Conservation (phyloP, 257 asterid genomes). For the Solanum chaucha region DNA sequence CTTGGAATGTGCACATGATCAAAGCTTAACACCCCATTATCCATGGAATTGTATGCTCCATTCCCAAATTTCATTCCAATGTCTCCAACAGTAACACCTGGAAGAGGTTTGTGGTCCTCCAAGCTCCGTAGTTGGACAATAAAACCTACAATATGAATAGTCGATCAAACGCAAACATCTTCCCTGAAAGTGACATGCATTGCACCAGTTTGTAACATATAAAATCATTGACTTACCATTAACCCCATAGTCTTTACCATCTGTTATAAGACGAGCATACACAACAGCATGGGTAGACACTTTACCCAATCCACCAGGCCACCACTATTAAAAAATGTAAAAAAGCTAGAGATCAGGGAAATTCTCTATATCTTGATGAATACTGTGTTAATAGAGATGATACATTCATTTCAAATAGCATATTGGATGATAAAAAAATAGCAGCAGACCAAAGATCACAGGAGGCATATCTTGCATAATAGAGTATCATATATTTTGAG, state of each 20-base stretch:
- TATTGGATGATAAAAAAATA: neutral
- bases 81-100: conserved; percentile 88
- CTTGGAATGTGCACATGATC: conserved; percentile 93
- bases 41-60: conserved; percentile 97
- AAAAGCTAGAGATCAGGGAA: conserved; percentile 5
- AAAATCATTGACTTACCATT: conserved; percentile 45
- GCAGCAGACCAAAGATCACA: neutral
- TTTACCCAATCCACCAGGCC: conserved; percentile 99
- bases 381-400: neutral
- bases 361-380: neutral
- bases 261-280: conserved; percentile 78
- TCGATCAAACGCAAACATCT: neutral
- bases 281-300: conserved; percentile 87
- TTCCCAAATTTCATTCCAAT: conserved; percentile 97
- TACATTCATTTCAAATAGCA: neutral
- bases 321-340: conserved; percentile 49
- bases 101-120: conserved; percentile 88
- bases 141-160: conserved; percentile 39
- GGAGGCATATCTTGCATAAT: neutral
- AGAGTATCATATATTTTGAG: neutral
- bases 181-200: neutral
- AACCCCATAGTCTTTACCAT: conserved; percentile 80
- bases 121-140: conserved; percentile 84
- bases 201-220: neutral
- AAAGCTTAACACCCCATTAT: conserved; percentile 86